Percentiles rank a stretch among this genome's conserved stretches.
These are phyloP conservation scores for Backusella mclennaniae DNA, from an alignment of 192 early-diverging fungal genomes.

Conservation along the genomic window DNA sequence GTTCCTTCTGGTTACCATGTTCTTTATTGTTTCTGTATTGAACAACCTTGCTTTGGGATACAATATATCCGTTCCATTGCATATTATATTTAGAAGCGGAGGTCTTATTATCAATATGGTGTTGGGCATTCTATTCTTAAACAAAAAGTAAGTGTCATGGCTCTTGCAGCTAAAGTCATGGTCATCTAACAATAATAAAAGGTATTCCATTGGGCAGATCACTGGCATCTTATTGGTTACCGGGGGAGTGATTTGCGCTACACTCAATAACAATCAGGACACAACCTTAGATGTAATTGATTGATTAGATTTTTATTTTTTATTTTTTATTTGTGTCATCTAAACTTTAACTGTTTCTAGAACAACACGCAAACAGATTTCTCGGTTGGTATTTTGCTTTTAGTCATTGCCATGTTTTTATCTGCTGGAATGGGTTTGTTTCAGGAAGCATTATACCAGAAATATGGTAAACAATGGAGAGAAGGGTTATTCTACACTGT, in stretches of 20 bases:
- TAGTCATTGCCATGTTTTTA: constrained; percentile 71
- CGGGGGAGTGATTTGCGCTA: constrained; percentile 69
- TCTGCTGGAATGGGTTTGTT: constrained; percentile 79
- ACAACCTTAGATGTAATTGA: not conserved
- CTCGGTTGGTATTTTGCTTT: constrained; percentile 57
- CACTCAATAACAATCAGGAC: constrained; percentile 34
- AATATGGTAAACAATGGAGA: constrained; percentile 79
- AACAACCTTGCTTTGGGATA: constrained; percentile 83
- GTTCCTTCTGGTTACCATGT: constrained; percentile 73
- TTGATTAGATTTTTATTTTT: not conserved
- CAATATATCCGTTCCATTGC: constrained; percentile 80
- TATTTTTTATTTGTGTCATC: constrained; percentile 20
- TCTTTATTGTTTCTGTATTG: constrained; percentile 74
- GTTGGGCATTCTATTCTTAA: constrained; percentile 60
- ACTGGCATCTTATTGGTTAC: constrained; percentile 74
- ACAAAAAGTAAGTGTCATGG: constrained; percentile 52
- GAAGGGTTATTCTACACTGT: constrained; percentile 89
- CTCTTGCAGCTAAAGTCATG: too few relatives aligned
- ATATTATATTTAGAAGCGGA: constrained; percentile 87
- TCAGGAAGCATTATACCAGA: constrained; percentile 75
- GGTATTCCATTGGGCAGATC: constrained; percentile 50
- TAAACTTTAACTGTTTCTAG: constrained; percentile 10
- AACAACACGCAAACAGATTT: constrained; percentile 28
- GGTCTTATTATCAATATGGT: constrained; percentile 83
- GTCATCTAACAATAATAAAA: not conserved